phyloP scores from a whole-genome alignment of 441 rosid species.

The Aleurites moluccanus region DNA sequence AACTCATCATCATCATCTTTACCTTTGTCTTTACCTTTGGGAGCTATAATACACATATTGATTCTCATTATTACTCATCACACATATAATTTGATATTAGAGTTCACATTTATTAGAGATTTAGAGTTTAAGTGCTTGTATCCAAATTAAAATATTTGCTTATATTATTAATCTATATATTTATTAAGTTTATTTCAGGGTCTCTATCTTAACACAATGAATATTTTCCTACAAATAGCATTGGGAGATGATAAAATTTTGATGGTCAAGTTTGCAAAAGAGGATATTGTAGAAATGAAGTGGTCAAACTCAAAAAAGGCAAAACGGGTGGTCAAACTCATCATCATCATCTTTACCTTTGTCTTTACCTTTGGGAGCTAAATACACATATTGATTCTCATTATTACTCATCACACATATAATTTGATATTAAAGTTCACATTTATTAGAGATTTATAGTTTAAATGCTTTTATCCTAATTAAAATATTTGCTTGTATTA shows the following conservation, averaged over 20 bases:
- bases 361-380: no score
- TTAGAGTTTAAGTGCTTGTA: background rate
- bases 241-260: slow-evolving; percentile 82
- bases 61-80: no score
- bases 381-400: no score
- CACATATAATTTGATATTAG: background rate
- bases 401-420: no score
- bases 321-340: no score
- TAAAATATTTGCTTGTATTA: background rate
- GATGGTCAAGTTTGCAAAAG: slow-evolving; percentile 54
- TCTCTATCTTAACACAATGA: slow-evolving; percentile 41
- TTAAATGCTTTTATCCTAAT: background rate
- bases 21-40: no score
- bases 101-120: background rate
- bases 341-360: no score
- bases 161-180: background rate
- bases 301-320: no score
- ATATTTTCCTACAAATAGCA: slow-evolving; percentile 60
- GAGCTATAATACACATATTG: no score
- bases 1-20: no score
- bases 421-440: background rate
- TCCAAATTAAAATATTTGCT: background rate
- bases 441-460: background rate
- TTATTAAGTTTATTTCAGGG: slow-evolving; percentile 46
- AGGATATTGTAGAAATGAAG: slow-evolving; percentile 4